These are phyloP conservation scores for Pseudovirgaria hyperparasitica DNA, from an alignment of 2,329 filamentous ascomycete genomes.

Conservation along the genomic window DNA sequence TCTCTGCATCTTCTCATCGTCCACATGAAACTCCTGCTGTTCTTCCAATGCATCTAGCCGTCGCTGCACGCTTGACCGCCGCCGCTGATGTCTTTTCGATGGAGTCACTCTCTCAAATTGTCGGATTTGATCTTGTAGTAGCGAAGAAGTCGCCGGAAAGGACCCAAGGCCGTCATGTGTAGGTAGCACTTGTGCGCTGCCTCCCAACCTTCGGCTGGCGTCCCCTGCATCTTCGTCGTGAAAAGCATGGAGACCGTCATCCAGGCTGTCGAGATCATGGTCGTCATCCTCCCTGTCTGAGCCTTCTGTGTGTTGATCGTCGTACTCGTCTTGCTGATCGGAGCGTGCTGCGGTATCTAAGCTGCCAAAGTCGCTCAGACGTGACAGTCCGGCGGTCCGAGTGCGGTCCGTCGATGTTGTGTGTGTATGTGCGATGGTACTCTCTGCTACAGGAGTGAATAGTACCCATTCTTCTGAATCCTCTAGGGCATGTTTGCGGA, in stretches of 20 bases:
- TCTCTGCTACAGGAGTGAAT: constrained; percentile 53
- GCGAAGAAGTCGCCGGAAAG: constrained; percentile 52
- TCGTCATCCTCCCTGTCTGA: constrained; percentile 43
- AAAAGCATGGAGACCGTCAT: constrained; percentile 84
- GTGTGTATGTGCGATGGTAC: constrained; percentile 55
- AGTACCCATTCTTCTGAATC: constrained; percentile 92
- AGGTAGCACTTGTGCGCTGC: constrained; percentile 54
- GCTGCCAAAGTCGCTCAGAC: constrained; percentile 69
- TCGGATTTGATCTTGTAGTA: constrained; percentile 72
- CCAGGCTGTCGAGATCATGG: constrained; percentile 74
- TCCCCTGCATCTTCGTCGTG: no score
- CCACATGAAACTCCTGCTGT: constrained; percentile 41
- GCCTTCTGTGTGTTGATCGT: constrained; percentile 28
- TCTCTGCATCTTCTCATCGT: constrained; percentile 60
- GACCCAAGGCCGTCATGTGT: constrained; percentile 84
- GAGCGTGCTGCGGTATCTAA: constrained; percentile 57
- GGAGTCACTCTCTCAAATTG: constrained; percentile 81
- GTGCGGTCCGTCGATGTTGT: constrained; percentile 53
- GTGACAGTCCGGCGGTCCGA: constrained; percentile 57
- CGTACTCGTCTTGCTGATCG: constrained; percentile 20
- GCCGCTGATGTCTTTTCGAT: constrained; percentile 34
- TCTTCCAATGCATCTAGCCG: constrained; percentile 43
- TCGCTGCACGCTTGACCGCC: constrained; percentile 45
- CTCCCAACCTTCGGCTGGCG: constrained; percentile 28
- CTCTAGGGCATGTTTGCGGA: constrained; percentile 38